phyloP scores from a whole-genome alignment of 805 yeast species.

The Blastobotrys terrestris region DNA sequence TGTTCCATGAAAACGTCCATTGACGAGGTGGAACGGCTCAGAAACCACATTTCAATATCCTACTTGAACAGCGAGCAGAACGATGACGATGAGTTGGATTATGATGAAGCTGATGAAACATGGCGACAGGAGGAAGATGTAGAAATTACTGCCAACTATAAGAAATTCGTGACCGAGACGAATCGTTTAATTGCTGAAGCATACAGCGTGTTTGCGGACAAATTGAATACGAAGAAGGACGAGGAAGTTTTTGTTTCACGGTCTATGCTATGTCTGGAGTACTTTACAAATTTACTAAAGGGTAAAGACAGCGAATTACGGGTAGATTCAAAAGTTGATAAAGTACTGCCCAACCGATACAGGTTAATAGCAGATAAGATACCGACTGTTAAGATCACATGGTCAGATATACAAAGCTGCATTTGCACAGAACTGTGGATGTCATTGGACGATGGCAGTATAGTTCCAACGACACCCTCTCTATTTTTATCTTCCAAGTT shows the following conservation, averaged over 20 bases:
- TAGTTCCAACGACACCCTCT: not conserved
- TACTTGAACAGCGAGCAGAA: not conserved
- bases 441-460: not conserved
- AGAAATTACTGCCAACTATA: not conserved
- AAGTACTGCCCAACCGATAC: not conserved
- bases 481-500: not conserved
- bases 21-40: conserved; percentile 8
- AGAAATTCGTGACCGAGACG: not conserved
- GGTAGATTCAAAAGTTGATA: not conserved
- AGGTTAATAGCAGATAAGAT: not conserved
- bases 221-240: not conserved
- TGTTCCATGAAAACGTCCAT: not conserved
- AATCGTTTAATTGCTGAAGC: not conserved
- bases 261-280: not conserved
- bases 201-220: not conserved
- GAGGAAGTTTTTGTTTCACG: not conserved
- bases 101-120: conserved; percentile 12
- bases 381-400: not conserved
- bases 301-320: not conserved
- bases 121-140: conserved; percentile 8
- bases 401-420: not conserved
- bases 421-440: not conserved
- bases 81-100: conserved; percentile 9
- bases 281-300: not conserved
- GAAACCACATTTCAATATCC: not conserved